phyloP scores from a whole-genome alignment of 2,329 filamentous ascomycete genomes.

The Aspergillus sergii region DNA sequence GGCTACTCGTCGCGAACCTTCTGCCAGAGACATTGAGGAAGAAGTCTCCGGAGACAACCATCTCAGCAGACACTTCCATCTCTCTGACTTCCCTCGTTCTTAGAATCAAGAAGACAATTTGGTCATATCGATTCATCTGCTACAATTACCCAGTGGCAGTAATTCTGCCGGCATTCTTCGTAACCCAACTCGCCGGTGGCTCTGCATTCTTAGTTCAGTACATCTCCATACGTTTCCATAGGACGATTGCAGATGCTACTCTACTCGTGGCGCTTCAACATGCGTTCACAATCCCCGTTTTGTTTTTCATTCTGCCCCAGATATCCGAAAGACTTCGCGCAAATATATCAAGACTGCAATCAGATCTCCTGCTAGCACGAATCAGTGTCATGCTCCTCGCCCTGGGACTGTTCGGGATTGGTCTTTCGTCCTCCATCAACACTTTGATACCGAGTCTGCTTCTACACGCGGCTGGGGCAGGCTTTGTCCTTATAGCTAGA shows the following conservation, averaged over 20 bases:
- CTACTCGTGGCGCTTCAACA: constrained; percentile 51
- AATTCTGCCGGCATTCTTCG: constrained; percentile 50
- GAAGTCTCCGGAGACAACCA: not conserved
- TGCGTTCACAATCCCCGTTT: constrained; percentile 50
- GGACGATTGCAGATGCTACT: constrained; percentile 49
- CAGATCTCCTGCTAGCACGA: constrained; percentile 50
- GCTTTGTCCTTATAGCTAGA: constrained; percentile 50
- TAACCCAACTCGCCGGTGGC: constrained; percentile 52
- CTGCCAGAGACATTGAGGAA: not conserved
- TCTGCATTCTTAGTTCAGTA: constrained; percentile 55
- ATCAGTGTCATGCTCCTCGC: constrained; percentile 48
- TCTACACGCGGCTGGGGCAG: constrained; percentile 52
- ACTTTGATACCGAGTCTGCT: constrained; percentile 49
- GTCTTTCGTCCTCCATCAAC: constrained; percentile 46
- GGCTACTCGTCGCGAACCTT: not conserved
- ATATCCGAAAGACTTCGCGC: constrained; percentile 43
- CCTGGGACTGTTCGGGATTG: constrained; percentile 50
- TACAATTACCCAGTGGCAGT: constrained; percentile 45
- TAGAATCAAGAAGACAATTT: constrained; percentile 31
- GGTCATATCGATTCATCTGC: constrained; percentile 45
- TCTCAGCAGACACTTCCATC: constrained; percentile 17
- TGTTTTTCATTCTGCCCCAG: constrained; percentile 50
- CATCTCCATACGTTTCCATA: constrained; percentile 54
- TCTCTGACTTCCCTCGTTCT: constrained; percentile 5
- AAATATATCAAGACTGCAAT: constrained; percentile 43